Percentiles rank a stretch among this genome's conserved stretches.
Conservation (phyloP, 2,329 filamentous ascomycete genomes). For the Clarireedia hainanense region DNA sequence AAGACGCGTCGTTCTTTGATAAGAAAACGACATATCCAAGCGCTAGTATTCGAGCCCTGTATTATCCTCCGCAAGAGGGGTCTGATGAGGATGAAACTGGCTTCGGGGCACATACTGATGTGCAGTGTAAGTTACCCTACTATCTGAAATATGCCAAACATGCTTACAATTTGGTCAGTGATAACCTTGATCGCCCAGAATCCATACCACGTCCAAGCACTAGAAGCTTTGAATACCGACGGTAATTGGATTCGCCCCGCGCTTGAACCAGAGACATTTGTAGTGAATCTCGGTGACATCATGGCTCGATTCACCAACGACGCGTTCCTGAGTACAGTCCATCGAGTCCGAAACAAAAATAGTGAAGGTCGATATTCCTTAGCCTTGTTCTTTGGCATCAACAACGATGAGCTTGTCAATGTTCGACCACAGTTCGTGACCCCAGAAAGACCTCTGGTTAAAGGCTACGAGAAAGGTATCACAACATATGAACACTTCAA, state of each 20-base stretch:
- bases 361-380: not conserved
- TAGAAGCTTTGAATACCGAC: not conserved
- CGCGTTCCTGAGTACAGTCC: constrained; percentile 14
- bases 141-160: not conserved
- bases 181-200: not conserved
- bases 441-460: too few relatives aligned
- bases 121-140: not conserved
- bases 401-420: not conserved
- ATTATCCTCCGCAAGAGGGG: not conserved
- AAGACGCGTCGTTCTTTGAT: not conserved
- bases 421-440: too few relatives aligned
- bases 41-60: not conserved
- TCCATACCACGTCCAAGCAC: not conserved
- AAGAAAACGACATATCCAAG: not conserved
- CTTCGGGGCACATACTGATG: not conserved
- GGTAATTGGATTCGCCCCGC: not conserved
- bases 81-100: not conserved
- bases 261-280: not conserved
- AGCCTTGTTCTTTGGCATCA: not conserved
- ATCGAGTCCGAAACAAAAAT: constrained; percentile 17
- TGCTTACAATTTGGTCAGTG: not conserved
- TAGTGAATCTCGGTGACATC: constrained; percentile 9
- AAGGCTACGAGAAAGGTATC: too few relatives aligned
- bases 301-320: constrained; percentile 17
- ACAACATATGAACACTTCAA: too few relatives aligned